These are phyloP conservation scores for Imleria badia DNA, from an alignment of 768 basidiomycete genomes.

Conservation along the genomic window DNA sequence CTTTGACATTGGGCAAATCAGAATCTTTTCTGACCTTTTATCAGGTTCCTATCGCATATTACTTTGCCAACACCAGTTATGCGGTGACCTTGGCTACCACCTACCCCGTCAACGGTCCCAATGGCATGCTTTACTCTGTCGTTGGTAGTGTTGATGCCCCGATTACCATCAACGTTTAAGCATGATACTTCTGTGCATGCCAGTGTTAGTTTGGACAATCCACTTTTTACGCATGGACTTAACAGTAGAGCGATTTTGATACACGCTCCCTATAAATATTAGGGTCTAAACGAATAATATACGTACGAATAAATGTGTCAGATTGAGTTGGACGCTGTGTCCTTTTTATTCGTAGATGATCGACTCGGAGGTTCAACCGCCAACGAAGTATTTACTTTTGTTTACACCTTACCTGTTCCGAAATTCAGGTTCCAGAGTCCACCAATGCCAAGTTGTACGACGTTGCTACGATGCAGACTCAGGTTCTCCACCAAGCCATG, in stretches of 20 bases:
- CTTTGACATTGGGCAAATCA: background rate
- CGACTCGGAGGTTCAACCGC: too few species aligned
- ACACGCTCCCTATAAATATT: background rate
- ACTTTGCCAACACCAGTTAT: constrained; percentile 21
- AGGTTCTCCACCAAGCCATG: too few species aligned
- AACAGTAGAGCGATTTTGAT: background rate
- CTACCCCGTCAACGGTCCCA: constrained; percentile 19
- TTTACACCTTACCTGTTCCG: too few species aligned
- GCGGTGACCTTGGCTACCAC: constrained; percentile 26
- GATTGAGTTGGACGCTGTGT: background rate
- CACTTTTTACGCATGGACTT: background rate
- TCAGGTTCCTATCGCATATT: constrained; percentile 27
- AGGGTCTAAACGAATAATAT: background rate
- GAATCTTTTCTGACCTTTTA: constrained; percentile 1
- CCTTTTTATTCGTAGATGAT: too few species aligned
- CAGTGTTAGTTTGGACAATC: background rate
- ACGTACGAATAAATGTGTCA: background rate
- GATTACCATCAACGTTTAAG: constrained; percentile 19
- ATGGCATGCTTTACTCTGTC: constrained; percentile 21
- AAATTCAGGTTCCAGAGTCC: too few species aligned
- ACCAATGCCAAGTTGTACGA: too few species aligned
- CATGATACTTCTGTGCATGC: background rate
- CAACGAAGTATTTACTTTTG: too few species aligned
- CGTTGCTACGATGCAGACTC: too few species aligned
- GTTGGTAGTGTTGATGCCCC: constrained; percentile 19